Percentiles rank a stretch among this genome's conserved stretches.
Conservation (phyloP, 1,139 yeast species). For the Nakaseomyces glabratus region DNA sequence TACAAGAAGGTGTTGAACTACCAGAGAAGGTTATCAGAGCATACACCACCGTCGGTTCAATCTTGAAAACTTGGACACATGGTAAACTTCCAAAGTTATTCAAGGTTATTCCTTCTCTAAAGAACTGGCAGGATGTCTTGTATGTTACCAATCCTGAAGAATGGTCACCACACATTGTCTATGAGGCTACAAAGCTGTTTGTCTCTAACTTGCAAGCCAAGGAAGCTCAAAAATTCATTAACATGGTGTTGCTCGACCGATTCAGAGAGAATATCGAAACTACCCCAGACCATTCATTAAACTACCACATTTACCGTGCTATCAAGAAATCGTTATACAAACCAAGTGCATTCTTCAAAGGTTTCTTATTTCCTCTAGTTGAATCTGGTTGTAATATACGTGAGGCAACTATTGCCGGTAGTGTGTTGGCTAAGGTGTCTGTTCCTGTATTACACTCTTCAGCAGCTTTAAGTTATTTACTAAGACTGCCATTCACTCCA, state of each 20-base stretch:
- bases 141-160: conserved; percentile 84
- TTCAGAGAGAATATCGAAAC: conserved; percentile 78
- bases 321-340: conserved; percentile 87
- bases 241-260: conserved; percentile 66
- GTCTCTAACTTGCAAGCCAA: conserved; percentile 81
- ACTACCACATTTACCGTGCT: conserved; percentile 88
- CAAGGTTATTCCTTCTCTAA: conserved; percentile 85
- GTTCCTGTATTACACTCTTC: conserved; percentile 94
- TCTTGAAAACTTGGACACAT: conserved; percentile 83
- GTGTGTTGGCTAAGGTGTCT: conserved; percentile 80
- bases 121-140: conserved; percentile 91
- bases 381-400: conserved; percentile 78
- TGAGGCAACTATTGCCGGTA: conserved; percentile 93
- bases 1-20: conserved; percentile 52
- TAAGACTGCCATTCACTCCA: conserved; percentile 79
- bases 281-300: conserved; percentile 53
- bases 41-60: conserved; percentile 81
- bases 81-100: conserved; percentile 93
- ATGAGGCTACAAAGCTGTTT: conserved; percentile 89
- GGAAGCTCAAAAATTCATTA: conserved; percentile 82
- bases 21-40: conserved; percentile 97
- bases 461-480: conserved; percentile 79
- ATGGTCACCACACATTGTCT: conserved; percentile 97
- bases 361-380: conserved; percentile 82
- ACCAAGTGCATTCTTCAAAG: conserved; percentile 97